Evolutionary conservation across 2,329 filamentous ascomycete species (phyloP), one percentile per base, ranked within the genome.

Genomic region (Daldinia eschscholtzii): DNA sequence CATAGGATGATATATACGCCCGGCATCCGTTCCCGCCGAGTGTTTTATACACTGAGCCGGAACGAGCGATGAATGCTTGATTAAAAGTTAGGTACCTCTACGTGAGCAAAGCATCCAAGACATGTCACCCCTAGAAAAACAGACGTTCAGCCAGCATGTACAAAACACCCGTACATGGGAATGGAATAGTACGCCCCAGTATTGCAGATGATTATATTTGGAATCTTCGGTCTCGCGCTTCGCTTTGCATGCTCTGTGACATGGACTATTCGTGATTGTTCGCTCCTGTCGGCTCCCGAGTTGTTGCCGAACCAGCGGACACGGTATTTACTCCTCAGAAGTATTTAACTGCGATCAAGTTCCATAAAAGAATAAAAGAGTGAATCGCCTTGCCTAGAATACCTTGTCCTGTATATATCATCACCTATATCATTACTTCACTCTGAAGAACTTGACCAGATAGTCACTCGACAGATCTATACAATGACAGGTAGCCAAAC

Each of bases 401-500:
- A 9, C 33, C 5, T 33, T 33, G 4, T 10, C 15, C 18, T 30
- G 3, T 4, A 52, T 15, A 48, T 26, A n/a, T 52, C 28, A 30
- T 18, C 3, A 52, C 15, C 15, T 30, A 13, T 15, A 33, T 30
- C 3, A 18, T 50, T 6, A 30, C 26, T n/a, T 33, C 9, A 18
- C 2, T 3, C 23, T 5, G 6, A 18, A 15, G 7, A 33, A 30
- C 15, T 37, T 37, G 12, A 50, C 13, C 3, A 18, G 7, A n/a
- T 33, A 50, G 6, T 33, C 52, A 28, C 18, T 55, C 20, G 12
- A 26, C n/a, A 61, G 5, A 7, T 9, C 6, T 44, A 28, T 52
- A 41, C 6, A 4, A 71, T 71, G 69, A 37, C 42, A 23, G 20
- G 20, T 39, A 23, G 12, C 23, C 28, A 62, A 41, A 58, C 35